These are phyloP conservation scores for Alternaria hordeiaustralica DNA, from an alignment of 2,329 filamentous ascomycete genomes.

Conservation along the genomic window DNA sequence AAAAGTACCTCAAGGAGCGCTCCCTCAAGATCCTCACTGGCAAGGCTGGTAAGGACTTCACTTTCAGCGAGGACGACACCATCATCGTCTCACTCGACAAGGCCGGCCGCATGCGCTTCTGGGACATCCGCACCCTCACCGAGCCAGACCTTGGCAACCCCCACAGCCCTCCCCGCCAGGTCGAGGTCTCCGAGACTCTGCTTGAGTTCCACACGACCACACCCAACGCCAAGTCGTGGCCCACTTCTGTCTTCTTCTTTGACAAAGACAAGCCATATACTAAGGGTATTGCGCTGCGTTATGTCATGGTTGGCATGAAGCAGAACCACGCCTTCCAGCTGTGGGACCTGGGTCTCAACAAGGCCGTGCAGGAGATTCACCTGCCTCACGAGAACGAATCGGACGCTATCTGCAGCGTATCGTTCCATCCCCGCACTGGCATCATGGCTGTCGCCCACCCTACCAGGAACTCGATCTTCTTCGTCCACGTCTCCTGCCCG, in stretches of 20 bases:
- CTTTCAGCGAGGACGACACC: conserved; percentile 95
- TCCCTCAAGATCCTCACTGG: conserved; percentile 94
- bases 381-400: conserved; percentile 95
- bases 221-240: conserved; percentile 92
- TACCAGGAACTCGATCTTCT: conserved; percentile 96
- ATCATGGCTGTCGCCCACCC: conserved; percentile 96
- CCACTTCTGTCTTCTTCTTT: conserved; percentile 92
- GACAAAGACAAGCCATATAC: conserved; percentile 94
- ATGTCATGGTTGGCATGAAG: conserved; percentile 97
- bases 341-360: conserved; percentile 94
- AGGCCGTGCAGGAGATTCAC: conserved; percentile 96
- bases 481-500: conserved; percentile 92
- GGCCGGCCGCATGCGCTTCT: conserved; percentile 94
- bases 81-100: conserved; percentile 96
- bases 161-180: conserved; percentile 54
- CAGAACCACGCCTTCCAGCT: conserved; percentile 98
- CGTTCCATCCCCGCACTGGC: conserved; percentile 89
- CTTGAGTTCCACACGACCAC: conserved; percentile 86
- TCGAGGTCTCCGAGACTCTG: conserved; percentile 85
- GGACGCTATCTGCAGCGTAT: conserved; percentile 96
- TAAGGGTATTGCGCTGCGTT: conserved; percentile 87
- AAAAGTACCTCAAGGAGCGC: conserved; percentile 84
- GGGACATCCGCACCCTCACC: conserved; percentile 87
- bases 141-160: conserved; percentile 55
- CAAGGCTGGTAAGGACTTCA: conserved; percentile 98